Base-by-base conservation (phyloP, 805 yeast genomes). In the Scheffersomyces stipitis region DNA sequence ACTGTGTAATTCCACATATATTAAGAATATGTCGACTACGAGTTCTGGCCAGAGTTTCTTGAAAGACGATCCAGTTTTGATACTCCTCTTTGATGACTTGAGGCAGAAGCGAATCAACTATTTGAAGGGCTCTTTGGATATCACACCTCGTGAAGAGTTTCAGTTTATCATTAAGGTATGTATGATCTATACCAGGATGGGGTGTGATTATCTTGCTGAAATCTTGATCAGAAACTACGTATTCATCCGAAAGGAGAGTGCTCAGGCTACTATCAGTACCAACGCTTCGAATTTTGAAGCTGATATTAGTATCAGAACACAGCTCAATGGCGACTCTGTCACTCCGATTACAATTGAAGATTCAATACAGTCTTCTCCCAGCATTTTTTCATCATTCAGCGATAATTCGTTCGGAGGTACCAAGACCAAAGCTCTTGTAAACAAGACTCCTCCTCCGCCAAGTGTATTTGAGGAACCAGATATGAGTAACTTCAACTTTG, bases 41-140 rank as follows among this genome's bases (percentile, higher is more conserved):
- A 17, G 34, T 9, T 38, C 24, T 3, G 40, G 62, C 23, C 53
- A 58, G 18, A 67, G 71, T 17, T 81, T 74, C 48, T 58, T 78
- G 34, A 78, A 75, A 13, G 91, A 86, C 48, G 98, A 90, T 58
- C 97, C 97, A 0, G 88, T 86, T 0, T 65, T 88, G 43, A 67
- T 85, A 13, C 66, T 81, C 8, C 59, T 91, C 38, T 90, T 85
- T 56, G 64, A 70, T 37, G 75, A 73, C 30, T 64, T 90, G 38
- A 67, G 95, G 31, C 68, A 68, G 30, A 72, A 75, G 33, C 74
- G 75, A 35, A 45, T 69, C 27, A 70, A 66, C 27, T 76, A 79
- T 38, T 66, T 74, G 30, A 54, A 68, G 38, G 84, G 81, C 2
- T 69, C 81, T 0, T 48, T 70, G 4, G 66, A 69, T 5, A 58